phyloP scores from a whole-genome alignment of 1,284 basidiomycete species.

The Schizophyllum commune region DNA sequence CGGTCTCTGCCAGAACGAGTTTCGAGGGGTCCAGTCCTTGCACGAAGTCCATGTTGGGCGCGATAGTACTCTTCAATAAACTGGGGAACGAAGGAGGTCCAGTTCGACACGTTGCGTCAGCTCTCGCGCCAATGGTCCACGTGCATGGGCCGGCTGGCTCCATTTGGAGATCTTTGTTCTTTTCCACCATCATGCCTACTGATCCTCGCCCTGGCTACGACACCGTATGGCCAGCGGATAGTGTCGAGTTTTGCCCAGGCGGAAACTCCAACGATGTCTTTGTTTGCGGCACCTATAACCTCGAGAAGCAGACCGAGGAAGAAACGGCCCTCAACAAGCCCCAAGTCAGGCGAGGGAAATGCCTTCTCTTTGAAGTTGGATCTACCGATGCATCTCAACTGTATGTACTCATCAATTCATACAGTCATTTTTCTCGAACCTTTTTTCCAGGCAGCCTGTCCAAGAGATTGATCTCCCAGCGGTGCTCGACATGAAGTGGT shows the following conservation, averaged over 20 bases:
- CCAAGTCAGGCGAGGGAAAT: constrained; percentile 53
- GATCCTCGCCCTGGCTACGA: constrained; percentile 32
- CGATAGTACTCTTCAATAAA: neutral
- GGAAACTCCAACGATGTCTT: constrained; percentile 54
- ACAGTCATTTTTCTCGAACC: neutral
- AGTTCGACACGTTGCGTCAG: neutral
- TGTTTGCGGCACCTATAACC: constrained; percentile 85
- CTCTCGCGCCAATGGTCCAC: neutral
- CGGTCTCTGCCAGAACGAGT: constrained; percentile 56
- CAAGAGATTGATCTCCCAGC: constrained; percentile 74
- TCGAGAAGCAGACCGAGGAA: constrained; percentile 33
- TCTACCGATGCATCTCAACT: constrained; percentile 15
- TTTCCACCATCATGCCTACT: neutral
- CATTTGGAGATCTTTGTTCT: neutral
- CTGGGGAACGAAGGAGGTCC: neutral
- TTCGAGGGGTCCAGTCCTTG: constrained; percentile 64
- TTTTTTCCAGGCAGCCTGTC: constrained; percentile 44
- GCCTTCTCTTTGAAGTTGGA: constrained; percentile 55
- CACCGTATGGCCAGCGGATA: constrained; percentile 82
- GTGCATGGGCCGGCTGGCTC: neutral
- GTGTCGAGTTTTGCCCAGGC: constrained; percentile 83
- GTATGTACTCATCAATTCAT: constrained; percentile 7
- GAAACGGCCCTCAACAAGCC: constrained; percentile 9
- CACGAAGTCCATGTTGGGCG: constrained; percentile 53
- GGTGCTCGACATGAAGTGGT: constrained; percentile 94